These are phyloP conservation scores for Verticillium zaregamsianum DNA, from an alignment of 2,329 filamentous ascomycete species.

Conservation along the genomic window DNA sequence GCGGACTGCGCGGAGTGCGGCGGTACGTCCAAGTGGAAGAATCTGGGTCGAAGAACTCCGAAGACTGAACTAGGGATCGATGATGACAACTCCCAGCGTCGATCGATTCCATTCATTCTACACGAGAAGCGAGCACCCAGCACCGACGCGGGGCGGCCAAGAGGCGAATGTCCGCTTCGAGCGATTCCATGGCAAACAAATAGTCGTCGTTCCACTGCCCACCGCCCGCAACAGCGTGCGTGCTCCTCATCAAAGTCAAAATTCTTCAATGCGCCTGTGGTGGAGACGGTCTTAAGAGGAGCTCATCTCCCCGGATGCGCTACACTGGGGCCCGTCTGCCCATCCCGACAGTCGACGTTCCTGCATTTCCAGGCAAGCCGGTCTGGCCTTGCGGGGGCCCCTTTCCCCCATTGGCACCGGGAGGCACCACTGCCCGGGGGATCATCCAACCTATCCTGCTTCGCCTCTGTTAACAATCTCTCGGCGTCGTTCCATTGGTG, in stretches of 20 bases:
- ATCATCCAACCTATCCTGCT: background rate
- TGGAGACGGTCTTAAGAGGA: background rate
- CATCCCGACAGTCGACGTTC: background rate
- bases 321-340: background rate
- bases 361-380: background rate
- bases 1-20: background rate
- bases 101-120: background rate
- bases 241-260: conserved; percentile 1
- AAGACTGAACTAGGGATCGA: background rate
- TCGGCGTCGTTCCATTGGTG: background rate
- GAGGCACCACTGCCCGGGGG: background rate
- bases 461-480: background rate
- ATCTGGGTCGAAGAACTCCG: background rate
- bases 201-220: background rate
- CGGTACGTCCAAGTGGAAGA: background rate
- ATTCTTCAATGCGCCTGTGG: background rate
- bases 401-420: background rate
- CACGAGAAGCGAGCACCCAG: background rate
- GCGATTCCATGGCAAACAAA: background rate
- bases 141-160: background rate
- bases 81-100: background rate
- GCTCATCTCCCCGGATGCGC: conserved; percentile 4
- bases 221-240: background rate
- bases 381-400: background rate
- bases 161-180: background rate